These are phyloP conservation scores for Kwoniella newhampshirensis DNA, from an alignment of 768 basidiomycete species.

Conservation along the genomic window DNA sequence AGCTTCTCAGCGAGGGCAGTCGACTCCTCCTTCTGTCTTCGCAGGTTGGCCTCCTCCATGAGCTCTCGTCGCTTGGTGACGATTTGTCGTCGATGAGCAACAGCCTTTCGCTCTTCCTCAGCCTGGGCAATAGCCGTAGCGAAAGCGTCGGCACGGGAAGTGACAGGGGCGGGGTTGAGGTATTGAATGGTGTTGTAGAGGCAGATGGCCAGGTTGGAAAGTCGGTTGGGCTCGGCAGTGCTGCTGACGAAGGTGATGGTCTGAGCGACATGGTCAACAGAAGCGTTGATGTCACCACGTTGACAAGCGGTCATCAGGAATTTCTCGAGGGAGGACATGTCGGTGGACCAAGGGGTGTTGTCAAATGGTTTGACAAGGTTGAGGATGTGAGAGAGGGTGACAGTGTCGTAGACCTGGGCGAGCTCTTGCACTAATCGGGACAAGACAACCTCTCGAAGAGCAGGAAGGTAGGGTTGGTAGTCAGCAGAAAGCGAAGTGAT, in stretches of 20 bases:
- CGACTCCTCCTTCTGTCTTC: conserved; percentile 86
- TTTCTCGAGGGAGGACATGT: conserved; percentile 74
- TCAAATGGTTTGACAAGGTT: conserved; percentile 73
- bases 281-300: conserved; percentile 78
- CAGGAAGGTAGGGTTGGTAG: conserved; percentile 80
- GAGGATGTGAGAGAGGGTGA: conserved; percentile 74
- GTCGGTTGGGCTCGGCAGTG: conserved; percentile 58
- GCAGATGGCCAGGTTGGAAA: conserved; percentile 70
- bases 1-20: conserved; percentile 70
- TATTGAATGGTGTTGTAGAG: conserved; percentile 69
- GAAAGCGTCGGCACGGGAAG: conserved; percentile 57
- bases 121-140: conserved; percentile 57
- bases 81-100: conserved; percentile 69
- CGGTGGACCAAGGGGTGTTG: conserved; percentile 57
- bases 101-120: conserved; percentile 53
- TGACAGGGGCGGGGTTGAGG: conserved; percentile 55
- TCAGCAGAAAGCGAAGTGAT: conserved; percentile 59
- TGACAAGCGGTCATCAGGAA: conserved; percentile 91
- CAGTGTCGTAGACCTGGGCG: conserved; percentile 84
- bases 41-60: conserved; percentile 74
- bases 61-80: conserved; percentile 83
- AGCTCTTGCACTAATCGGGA: conserved; percentile 87
- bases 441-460: conserved; percentile 84
- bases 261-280: conserved; percentile 82
- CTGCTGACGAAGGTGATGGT: conserved; percentile 70